phyloP scores from a whole-genome alignment of 176 grass and related monocot genomes.

The Poa pratensis region DNA sequence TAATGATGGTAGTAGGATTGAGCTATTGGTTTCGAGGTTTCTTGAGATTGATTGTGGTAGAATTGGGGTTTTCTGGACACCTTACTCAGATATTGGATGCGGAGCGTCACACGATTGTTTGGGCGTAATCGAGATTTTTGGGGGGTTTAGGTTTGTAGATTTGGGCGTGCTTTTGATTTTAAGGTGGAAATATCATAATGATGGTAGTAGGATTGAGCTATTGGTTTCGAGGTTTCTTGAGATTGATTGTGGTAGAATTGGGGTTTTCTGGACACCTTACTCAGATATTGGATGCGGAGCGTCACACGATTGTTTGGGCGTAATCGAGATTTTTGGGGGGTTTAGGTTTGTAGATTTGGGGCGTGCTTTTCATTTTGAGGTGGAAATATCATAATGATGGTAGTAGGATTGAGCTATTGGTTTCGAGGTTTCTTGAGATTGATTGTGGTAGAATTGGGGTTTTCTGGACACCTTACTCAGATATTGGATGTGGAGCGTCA shows the following conservation, averaged over 20 bases:
- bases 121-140: not conserved
- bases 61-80: not conserved
- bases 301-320: not conserved
- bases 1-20: not conserved
- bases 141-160: not conserved
- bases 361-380: not conserved
- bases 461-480: not conserved
- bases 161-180: not conserved
- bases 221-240: not conserved
- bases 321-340: not conserved
- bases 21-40: not conserved
- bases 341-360: not conserved
- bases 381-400: not conserved
- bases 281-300: not conserved
- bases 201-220: not conserved
- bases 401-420: constrained; percentile 1
- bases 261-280: not conserved
- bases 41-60: not conserved
- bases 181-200: not conserved
- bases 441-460: not conserved
- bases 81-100: not conserved
- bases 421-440: not conserved
- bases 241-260: not conserved
- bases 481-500: not conserved
- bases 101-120: not conserved